Evolutionary conservation across 495 filamentous ascomycete genomes (phyloP).

Genomic region (Massariosphaeria phaeospora): DNA sequence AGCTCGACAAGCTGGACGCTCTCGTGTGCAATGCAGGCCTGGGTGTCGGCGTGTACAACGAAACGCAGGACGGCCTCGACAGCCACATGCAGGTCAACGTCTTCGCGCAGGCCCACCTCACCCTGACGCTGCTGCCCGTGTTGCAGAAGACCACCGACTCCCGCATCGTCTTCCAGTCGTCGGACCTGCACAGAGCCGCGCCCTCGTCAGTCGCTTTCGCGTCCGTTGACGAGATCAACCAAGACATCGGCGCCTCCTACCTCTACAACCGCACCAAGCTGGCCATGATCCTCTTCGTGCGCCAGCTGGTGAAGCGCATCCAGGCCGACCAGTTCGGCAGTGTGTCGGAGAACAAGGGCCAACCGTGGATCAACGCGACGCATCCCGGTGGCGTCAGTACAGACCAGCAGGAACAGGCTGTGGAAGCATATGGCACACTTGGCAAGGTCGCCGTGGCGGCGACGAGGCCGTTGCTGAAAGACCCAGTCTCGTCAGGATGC

Average conservation of each 20-base stretch:
- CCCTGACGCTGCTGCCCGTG: conserved; percentile 33
- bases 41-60: conserved; percentile 37
- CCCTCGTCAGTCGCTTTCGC: conserved; percentile 47
- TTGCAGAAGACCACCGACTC: conserved; percentile 33
- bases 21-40: conserved; percentile 38
- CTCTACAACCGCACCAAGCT: too few species aligned
- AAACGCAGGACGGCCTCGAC: conserved; percentile 38
- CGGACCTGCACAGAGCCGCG: conserved; percentile 49
- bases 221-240: too few species aligned
- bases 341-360: too few species aligned
- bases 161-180: conserved; percentile 51
- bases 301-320: too few species aligned
- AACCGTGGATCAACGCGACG: too few species aligned
- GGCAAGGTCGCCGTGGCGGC: conserved; percentile 42
- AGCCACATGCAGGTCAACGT: conserved; percentile 41
- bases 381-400: too few species aligned
- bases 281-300: too few species aligned
- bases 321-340: too few species aligned
- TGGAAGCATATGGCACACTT: conserved; percentile 49
- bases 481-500: conserved; percentile 47
- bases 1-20: conserved; percentile 32
- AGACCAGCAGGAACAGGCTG: conserved; percentile 49
- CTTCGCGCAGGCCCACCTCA: conserved; percentile 37
- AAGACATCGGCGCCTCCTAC: too few species aligned
- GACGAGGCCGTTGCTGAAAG: conserved; percentile 48